phyloP scores from a whole-genome alignment of 805 yeast genomes.

The Candida qinlingensis region DNA sequence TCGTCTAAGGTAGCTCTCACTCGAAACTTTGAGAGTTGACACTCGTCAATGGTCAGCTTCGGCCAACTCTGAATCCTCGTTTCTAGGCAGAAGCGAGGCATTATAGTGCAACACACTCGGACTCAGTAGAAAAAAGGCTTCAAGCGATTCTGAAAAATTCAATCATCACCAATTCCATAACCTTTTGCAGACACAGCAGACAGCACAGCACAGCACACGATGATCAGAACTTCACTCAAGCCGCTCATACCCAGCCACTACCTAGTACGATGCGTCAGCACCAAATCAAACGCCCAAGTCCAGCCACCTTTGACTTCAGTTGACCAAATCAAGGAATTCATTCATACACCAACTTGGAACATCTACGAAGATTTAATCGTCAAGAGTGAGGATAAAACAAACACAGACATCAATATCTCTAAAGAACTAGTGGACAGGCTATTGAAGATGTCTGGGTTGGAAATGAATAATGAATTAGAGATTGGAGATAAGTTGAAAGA shows the following conservation, averaged over 20 bases:
- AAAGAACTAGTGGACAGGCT: conserved; percentile 26
- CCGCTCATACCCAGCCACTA: neutral
- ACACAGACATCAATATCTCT: conserved; percentile 1
- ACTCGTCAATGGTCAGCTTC: no score
- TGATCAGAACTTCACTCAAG: neutral
- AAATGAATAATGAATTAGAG: conserved; percentile 26
- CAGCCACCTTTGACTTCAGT: conserved; percentile 3
- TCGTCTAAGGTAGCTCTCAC: no score
- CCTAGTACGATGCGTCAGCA: neutral
- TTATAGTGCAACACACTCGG: no score
- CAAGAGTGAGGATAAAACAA: neutral
- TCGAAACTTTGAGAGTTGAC: no score
- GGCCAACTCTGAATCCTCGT: no score
- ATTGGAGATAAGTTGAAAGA: conserved; percentile 33
- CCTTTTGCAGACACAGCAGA: no score
- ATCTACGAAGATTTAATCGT: conserved; percentile 20
- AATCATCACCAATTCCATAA: no score
- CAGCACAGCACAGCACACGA: no score
- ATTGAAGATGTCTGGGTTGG: conserved; percentile 45
- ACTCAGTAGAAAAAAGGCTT: no score
- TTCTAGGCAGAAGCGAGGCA: no score
- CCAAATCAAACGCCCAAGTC: neutral
- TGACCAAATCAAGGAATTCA: conserved; percentile 9
- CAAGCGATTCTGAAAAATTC: no score
- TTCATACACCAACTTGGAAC: conserved; percentile 19